Conservation (phyloP, 1,284 basidiomycete genomes). For the Cryptococcus amylolentus region DNA sequence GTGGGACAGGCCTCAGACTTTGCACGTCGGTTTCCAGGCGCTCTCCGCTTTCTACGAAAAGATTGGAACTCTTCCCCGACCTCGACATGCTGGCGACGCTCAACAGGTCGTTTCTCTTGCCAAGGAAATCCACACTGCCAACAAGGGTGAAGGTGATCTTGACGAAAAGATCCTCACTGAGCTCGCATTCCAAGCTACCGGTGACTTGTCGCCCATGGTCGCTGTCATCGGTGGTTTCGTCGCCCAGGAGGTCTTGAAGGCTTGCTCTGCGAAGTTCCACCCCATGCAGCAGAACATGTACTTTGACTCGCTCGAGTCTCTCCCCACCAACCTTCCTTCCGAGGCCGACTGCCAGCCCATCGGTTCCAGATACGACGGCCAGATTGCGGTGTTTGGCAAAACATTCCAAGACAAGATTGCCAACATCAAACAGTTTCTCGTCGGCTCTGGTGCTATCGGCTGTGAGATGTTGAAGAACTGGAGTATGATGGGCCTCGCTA, state of each 20-base stretch:
- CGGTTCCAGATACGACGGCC: constrained; percentile 85
- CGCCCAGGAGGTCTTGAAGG: constrained; percentile 96
- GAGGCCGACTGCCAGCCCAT: constrained; percentile 82
- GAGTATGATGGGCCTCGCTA: constrained; percentile 97
- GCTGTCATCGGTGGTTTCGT: constrained; percentile 97
- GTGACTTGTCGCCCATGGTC: constrained; percentile 87
- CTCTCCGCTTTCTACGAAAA: constrained; percentile 74
- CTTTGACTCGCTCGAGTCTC: constrained; percentile 95
- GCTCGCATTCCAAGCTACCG: constrained; percentile 85
- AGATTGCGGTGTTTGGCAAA: constrained; percentile 93
- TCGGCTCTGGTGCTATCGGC: constrained; percentile 96
- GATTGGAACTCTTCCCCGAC: constrained; percentile 69
- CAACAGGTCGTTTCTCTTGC: constrained; percentile 66
- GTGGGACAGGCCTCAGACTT: constrained; percentile 84
- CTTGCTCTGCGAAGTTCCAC: constrained; percentile 96
- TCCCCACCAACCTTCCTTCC: constrained; percentile 69
- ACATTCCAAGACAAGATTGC: constrained; percentile 89
- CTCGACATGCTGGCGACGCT: constrained; percentile 82
- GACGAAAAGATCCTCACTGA: constrained; percentile 76
- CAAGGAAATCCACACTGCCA: constrained; percentile 61
- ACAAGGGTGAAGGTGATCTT: constrained; percentile 62
- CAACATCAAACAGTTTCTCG: constrained; percentile 90
- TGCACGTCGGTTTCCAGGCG: constrained; percentile 95
- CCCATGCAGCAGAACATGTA: constrained; percentile 94
- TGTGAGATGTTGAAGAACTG: constrained; percentile 99